A percentile compares a stretch with the other conserved stretches of the same genome.
Evolutionary conservation across 2,329 filamentous ascomycete genomes (phyloP).

Genomic region (Aureobasidium musti): DNA sequence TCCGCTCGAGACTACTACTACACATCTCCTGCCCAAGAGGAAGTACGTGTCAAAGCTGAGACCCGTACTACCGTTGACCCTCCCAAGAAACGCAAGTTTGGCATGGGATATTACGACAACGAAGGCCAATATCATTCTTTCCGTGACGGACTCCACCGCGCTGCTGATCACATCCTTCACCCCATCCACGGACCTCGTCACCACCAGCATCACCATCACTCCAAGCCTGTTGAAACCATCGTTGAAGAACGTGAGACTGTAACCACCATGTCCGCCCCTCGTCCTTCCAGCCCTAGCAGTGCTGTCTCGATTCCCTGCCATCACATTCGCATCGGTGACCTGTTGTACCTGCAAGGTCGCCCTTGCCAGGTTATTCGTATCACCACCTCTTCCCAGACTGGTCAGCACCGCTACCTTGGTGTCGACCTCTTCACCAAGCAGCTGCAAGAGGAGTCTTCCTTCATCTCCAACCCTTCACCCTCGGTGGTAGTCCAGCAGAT

Average conservation of each 20-base stretch:
- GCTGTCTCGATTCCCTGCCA: conserved; percentile 98
- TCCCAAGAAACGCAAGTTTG: conserved; percentile 53
- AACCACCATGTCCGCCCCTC: conserved; percentile 45
- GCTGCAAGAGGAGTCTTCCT: conserved; percentile 97
- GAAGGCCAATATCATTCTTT: conserved; percentile 74
- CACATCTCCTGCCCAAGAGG: conserved; percentile 43
- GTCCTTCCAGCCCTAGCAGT: conserved; percentile 57
- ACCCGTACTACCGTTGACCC: conserved; percentile 56
- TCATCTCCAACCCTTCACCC: conserved; percentile 94
- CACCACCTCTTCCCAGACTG: conserved; percentile 95
- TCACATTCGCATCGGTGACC: conserved; percentile 98
- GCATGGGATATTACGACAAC: conserved; percentile 81
- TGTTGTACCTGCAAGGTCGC: conserved; percentile 97
- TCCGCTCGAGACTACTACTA: conserved; percentile 44
- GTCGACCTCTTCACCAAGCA: conserved; percentile 99
- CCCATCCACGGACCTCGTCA: conserved; percentile 58
- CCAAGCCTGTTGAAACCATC: conserved; percentile 47
- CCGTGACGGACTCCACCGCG: conserved; percentile 68
- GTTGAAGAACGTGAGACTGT: conserved; percentile 52
- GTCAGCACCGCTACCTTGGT: conserved; percentile 99
- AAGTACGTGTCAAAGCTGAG: conserved; percentile 55
- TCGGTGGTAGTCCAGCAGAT: conserved; percentile 99
- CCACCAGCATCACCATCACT: conserved; percentile 48
- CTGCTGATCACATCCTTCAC: conserved; percentile 65
- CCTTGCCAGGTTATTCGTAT: conserved; percentile 99